A percentile compares a stretch with the other conserved stretches of the same genome.
These are phyloP conservation scores for apple (Malus domestica) DNA, from an alignment of 306 rosid genomes.

Conservation along the genomic window ASM211411v1 NC_041793.1:20367501-20368000, in stretches of 20 bases:
- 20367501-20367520: conserved; percentile 62
- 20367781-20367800: conserved; percentile 47
- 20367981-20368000: conserved; percentile 64
- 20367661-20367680: conserved; percentile 98
- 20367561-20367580: conserved; percentile 45
- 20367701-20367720: conserved; percentile 88
- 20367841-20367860: conserved; percentile 43
- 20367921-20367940: conserved; percentile 27
- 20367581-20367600: conserved; percentile 54
- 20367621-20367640: conserved; percentile 85
- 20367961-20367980: conserved; percentile 62
- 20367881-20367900: conserved; percentile 40
- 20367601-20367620: conserved; percentile 94
- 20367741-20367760: conserved; percentile 46
- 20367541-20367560: conserved; percentile 29
- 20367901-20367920: conserved; percentile 29
- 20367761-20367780: conserved; percentile 55
- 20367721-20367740: conserved; percentile 88
- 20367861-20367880: conserved; percentile 39
- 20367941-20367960: conserved; percentile 59
- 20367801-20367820: conserved; percentile 33
- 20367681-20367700: conserved; percentile 76
- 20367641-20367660: conserved; percentile 83
- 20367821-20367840: conserved; percentile 42
- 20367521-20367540: conserved; percentile 57